A percentile compares a stretch with the other conserved stretches of the same genome.
Conservation (phyloP, 1,139 yeast genomes). For the Petasospora rhodanensis region DNA sequence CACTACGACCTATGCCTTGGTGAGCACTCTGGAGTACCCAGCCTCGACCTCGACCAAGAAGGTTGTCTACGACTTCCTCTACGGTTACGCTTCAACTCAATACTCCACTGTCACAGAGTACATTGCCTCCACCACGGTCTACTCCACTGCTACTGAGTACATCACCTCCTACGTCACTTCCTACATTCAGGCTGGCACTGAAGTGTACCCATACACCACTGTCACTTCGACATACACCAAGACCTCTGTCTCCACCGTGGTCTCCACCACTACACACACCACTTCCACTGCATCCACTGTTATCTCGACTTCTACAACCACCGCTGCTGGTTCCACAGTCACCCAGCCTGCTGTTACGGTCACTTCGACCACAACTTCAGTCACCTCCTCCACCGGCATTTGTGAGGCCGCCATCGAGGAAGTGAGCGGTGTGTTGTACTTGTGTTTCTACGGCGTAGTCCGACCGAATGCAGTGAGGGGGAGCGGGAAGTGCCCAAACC, state of each 20-base stretch:
- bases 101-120: slow-evolving; percentile 14
- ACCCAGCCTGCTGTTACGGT: background rate
- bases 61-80: slow-evolving; percentile 13
- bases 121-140: slow-evolving; percentile 14
- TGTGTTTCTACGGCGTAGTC: too few relatives aligned
- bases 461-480: too few relatives aligned
- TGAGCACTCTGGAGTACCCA: slow-evolving; percentile 3
- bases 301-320: slow-evolving; percentile 1
- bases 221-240: slow-evolving; percentile 16
- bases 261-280: slow-evolving; percentile 4
- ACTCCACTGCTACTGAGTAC: slow-evolving; percentile 5
- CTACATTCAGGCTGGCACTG: slow-evolving; percentile 10
- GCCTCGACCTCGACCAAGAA: slow-evolving; percentile 7
- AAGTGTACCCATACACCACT: slow-evolving; percentile 17
- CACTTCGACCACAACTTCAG: slow-evolving; percentile 1
- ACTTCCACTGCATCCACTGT: slow-evolving; percentile 3
- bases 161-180: slow-evolving; percentile 16
- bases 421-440: too few relatives aligned
- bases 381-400: too few relatives aligned
- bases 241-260: background rate
- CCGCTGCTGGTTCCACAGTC: slow-evolving; percentile 1
- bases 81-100: slow-evolving; percentile 13
- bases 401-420: too few relatives aligned
- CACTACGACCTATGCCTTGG: slow-evolving; percentile 6
- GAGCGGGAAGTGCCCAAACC: too few relatives aligned